A percentile compares a stretch with the other conserved stretches of the same genome.
phyloP scores from a whole-genome alignment of 2,329 filamentous ascomycete genomes.

The Fusarium anthophilum region DNA sequence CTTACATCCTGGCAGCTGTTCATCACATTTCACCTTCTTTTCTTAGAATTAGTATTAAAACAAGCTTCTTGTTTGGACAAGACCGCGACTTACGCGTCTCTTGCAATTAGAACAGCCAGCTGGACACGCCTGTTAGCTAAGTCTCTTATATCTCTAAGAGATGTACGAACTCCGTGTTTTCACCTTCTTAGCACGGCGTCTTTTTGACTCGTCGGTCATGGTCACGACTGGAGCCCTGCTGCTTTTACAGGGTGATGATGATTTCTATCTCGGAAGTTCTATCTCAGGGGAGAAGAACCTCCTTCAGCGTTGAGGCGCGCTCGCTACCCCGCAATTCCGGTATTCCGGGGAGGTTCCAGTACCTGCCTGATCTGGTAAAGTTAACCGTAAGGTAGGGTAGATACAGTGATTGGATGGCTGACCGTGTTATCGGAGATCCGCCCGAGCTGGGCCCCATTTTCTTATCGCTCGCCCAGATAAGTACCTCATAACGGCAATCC shows the following conservation, averaged over 20 bases:
- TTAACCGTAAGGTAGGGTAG: neutral
- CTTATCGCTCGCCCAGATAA: neutral
- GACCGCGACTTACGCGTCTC: constrained; percentile 1
- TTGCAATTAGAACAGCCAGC: constrained; percentile 25
- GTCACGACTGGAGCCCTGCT: neutral
- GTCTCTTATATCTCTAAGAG: too few relatives aligned
- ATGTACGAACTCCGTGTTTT: constrained; percentile 11
- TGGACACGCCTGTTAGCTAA: neutral
- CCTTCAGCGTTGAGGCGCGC: too few relatives aligned
- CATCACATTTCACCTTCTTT: constrained; percentile 32
- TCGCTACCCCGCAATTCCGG: neutral
- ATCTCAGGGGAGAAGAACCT: neutral
- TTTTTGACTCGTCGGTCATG: neutral
- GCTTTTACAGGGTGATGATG: neutral
- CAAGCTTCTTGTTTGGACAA: neutral
- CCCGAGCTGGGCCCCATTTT: neutral
- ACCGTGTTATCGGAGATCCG: neutral
- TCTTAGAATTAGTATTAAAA: neutral
- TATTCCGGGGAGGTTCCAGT: too few relatives aligned
- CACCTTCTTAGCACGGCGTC: neutral
- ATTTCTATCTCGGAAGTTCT: neutral
- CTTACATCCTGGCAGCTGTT: constrained; percentile 12
- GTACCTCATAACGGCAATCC: neutral
- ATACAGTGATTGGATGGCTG: neutral
- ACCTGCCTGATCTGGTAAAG: neutral